Conservation (phyloP, 306 rosid species). For the Aeschynomene evenia region DNA sequence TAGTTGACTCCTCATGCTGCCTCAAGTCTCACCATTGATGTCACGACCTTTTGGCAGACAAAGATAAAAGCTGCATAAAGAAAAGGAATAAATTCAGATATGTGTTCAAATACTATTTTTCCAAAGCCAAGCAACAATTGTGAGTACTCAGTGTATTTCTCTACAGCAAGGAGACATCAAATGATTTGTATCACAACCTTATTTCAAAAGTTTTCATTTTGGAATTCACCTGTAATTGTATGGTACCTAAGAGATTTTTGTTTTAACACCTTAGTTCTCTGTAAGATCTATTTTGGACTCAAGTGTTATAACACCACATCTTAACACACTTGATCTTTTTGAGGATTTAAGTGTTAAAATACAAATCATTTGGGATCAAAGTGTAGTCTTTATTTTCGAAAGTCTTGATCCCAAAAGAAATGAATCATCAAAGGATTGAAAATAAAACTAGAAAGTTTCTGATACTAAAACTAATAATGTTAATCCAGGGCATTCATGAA, state of each 20-base stretch:
- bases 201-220: too few species aligned
- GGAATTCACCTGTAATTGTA: not conserved
- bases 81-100: not conserved
- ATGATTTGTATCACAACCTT: not conserved
- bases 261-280: too few species aligned
- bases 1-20: conserved; percentile 29
- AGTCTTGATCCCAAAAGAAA: too few species aligned
- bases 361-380: too few species aligned
- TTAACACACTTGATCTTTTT: too few species aligned
- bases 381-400: too few species aligned
- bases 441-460: not conserved
- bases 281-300: too few species aligned
- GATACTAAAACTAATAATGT: not conserved
- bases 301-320: too few species aligned
- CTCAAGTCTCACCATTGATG: conserved; percentile 23
- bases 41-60: conserved; percentile 50
- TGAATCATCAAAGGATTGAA: not conserved
- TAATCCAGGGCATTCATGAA: not conserved
- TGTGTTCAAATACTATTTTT: not conserved
- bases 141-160: not conserved
- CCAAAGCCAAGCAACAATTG: not conserved
- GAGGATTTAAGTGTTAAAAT: too few species aligned
- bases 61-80: conserved; percentile 58
- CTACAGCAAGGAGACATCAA: not conserved
- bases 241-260: too few species aligned